Percentiles rank a stretch among this genome's conserved stretches.
phyloP scores from a whole-genome alignment of 768 basidiomycete genomes.

The Boletus patriciae region DNA sequence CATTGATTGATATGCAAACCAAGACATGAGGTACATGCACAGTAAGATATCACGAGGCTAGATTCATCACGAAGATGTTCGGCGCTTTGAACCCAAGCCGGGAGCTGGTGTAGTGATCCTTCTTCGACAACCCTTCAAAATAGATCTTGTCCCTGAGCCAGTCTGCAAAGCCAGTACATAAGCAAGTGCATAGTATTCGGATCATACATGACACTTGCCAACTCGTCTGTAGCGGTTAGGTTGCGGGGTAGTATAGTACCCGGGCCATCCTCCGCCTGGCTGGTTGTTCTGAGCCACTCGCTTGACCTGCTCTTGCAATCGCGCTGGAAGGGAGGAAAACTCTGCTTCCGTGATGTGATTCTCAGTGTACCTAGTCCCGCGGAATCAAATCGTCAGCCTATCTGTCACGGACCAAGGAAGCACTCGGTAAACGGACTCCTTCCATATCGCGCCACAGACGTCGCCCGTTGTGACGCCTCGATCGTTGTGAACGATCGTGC shows the following conservation, averaged over 20 bases:
- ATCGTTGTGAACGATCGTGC: conserved; percentile 69
- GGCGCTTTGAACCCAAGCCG: conserved; percentile 77
- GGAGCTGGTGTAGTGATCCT: conserved; percentile 56
- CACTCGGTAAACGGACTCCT: conserved; percentile 55
- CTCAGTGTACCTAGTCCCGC: conserved; percentile 59
- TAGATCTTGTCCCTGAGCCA: conserved; percentile 74
- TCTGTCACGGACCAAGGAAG: neutral
- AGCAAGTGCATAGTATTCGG: neutral
- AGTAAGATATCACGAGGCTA: conserved; percentile 42
- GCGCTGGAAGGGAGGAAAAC: conserved; percentile 55
- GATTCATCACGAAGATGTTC: conserved; percentile 74
- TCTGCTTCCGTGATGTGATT: conserved; percentile 66
- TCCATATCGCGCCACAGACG: conserved; percentile 68
- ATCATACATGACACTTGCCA: conserved; percentile 44
- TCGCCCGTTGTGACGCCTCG: conserved; percentile 75
- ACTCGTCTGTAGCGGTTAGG: conserved; percentile 58
- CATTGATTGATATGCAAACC: conserved; percentile 6
- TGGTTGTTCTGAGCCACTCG: conserved; percentile 49
- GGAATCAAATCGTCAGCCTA: conserved; percentile 13
- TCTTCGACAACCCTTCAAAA: conserved; percentile 63
- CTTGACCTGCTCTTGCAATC: conserved; percentile 71
- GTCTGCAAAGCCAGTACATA: conserved; percentile 41
- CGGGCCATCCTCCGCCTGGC: conserved; percentile 36
- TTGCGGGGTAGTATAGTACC: conserved; percentile 48
- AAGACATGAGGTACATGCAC: conserved; percentile 9